These are phyloP conservation scores for Crassisporium funariophilum DNA, from an alignment of 768 basidiomycete species.

Conservation along the genomic window DNA sequence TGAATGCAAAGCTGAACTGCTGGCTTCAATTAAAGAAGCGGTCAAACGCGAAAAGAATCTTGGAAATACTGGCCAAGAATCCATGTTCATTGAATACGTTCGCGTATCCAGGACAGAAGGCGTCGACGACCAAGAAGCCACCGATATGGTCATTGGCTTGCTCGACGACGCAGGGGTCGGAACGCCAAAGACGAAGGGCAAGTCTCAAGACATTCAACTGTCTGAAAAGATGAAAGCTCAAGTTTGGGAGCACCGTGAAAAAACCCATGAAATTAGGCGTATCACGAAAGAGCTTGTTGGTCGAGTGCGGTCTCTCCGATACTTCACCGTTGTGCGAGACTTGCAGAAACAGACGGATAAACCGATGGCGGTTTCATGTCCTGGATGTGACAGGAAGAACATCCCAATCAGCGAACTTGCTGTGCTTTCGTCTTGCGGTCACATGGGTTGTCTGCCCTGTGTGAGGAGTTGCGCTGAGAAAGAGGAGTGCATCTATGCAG, in stretches of 20 bases:
- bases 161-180: constrained; percentile 62
- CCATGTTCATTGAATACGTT: constrained; percentile 78
- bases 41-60: constrained; percentile 70
- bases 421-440: constrained; percentile 90
- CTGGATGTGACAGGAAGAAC: constrained; percentile 55
- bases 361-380: constrained; percentile 63
- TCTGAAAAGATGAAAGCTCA: constrained; percentile 59
- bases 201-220: constrained; percentile 57
- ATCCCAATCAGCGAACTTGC: constrained; percentile 71
- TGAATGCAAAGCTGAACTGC: constrained; percentile 75
- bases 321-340: constrained; percentile 90
- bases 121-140: constrained; percentile 80
- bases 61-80: constrained; percentile 64
- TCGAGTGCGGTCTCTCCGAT: constrained; percentile 86
- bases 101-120: constrained; percentile 69
- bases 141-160: constrained; percentile 56
- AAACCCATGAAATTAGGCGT: constrained; percentile 82
- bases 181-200: constrained; percentile 47
- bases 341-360: constrained; percentile 74
- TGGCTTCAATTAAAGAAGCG: constrained; percentile 63
- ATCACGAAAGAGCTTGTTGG: constrained; percentile 88
- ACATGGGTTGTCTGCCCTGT: constrained; percentile 79
- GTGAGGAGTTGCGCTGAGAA: constrained; percentile 71
- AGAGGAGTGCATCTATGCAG: constrained; percentile 81
- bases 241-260: constrained; percentile 83